Conservation (phyloP, 148 eudicot genomes). For the Camellia japonica region DNA sequence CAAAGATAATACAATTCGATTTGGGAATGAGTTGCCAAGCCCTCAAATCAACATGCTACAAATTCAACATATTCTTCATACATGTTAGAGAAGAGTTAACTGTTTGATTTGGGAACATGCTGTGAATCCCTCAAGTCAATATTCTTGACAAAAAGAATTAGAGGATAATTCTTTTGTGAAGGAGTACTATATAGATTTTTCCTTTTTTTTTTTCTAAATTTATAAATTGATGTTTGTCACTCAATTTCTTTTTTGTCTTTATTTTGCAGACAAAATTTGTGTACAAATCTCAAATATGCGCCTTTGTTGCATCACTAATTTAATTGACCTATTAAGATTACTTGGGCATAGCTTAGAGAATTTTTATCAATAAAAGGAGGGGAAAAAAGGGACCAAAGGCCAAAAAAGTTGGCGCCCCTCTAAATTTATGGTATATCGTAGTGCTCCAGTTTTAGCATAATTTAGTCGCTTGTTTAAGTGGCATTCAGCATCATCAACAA, state of each 20-base stretch:
- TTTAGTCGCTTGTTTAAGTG: background rate
- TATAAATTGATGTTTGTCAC: background rate
- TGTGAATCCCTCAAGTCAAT: background rate
- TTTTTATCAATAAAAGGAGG: background rate
- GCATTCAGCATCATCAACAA: background rate
- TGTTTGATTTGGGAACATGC: background rate
- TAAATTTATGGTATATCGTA: background rate
- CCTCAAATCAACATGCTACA: background rate
- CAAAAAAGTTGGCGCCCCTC: background rate
- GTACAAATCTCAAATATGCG: background rate
- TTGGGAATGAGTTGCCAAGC: background rate
- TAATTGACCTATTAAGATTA: background rate
- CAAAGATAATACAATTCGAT: background rate
- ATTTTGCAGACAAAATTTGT: background rate
- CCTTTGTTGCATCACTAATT: conserved; percentile 6
- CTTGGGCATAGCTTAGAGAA: background rate
- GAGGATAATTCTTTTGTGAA: conserved; percentile 3
- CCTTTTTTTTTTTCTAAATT: background rate
- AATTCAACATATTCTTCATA: background rate
- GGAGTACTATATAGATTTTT: background rate
- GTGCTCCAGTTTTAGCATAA: background rate
- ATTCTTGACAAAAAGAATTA: background rate
- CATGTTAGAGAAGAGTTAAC: background rate
- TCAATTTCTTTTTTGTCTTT: background rate
- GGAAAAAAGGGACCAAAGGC: background rate